Base-by-base conservation (phyloP, 164 flowering plant genomes). In the Saururus chinensis region DNA sequence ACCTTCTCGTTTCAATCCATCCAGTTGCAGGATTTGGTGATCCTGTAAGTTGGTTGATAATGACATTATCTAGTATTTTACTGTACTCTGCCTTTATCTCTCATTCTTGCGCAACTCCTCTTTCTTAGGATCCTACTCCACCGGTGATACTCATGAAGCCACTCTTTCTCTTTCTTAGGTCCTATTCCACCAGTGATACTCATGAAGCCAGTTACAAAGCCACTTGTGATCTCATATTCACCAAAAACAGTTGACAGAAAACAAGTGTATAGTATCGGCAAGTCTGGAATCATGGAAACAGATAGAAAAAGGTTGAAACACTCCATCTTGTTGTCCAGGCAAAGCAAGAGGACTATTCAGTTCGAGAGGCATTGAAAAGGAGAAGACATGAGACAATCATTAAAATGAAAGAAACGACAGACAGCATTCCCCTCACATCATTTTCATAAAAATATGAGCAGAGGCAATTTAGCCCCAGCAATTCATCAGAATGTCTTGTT, bases 1-100 rank as follows among this genome's bases (percentile, higher is more conserved):
- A 93, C 71, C 81, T 93, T 17, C 78, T 88, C 60, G 74, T 90
- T 30, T 88, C 97, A 4, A 71, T 86, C 53, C 98, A 97, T 63
- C 82, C 98, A 59, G 52, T 74, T 58, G 62, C 16, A 14, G 85
- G 76, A 66, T 40, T 77, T 71, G 97, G 97, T 63, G 97, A 93
- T 74, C 96, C 82, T 71, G 98, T 89, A 80, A 73, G 78, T 52
- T 57, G 57, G n/a, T 24, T 24, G 17, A 45, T 17, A 12, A 45
- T 12, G 17, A 12, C 11, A 45, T 17, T 1, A 12, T 45, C 14
- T 45, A 7, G 17, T 45, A 0, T 45, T 45, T 8, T 45, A 30
- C 37, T 30, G 37, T 45, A 45, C 17, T 3, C 17, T 17, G 14
- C 17, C 14, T 45, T 12, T 45, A 45, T 45, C 49, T 45, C 16